phyloP scores from a whole-genome alignment of 129 eudicot species.

The Tagetes erecta region DNA sequence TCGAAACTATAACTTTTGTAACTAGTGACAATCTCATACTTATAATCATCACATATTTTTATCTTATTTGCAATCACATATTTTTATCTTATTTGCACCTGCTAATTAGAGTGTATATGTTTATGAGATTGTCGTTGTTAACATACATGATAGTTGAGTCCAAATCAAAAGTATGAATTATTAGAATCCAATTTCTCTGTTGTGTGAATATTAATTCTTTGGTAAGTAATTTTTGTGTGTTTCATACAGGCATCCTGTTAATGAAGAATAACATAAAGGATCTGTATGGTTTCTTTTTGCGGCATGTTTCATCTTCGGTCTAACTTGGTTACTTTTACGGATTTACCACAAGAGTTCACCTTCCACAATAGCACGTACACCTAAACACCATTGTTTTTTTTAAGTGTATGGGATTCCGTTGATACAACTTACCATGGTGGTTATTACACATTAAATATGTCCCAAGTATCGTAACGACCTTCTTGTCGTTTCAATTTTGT shows the following conservation, averaged over 20 bases:
- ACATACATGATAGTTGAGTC: too few relatives aligned
- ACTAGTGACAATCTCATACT: too few relatives aligned
- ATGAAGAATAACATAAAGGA: slow-evolving; percentile 6
- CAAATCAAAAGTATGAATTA: too few relatives aligned
- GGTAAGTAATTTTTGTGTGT: background rate
- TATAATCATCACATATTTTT: too few relatives aligned
- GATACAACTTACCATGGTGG: slow-evolving; percentile 1
- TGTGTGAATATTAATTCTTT: slow-evolving; percentile 7
- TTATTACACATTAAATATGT: background rate
- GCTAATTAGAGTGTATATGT: too few relatives aligned
- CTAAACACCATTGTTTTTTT: background rate
- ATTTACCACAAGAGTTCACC: background rate
- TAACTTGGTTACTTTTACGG: background rate
- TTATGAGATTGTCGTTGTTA: too few relatives aligned
- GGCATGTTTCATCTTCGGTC: background rate
- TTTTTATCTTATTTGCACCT: too few relatives aligned
- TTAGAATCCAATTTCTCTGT: background rate
- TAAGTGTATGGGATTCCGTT: background rate
- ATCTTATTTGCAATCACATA: too few relatives aligned
- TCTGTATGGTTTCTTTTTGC: background rate
- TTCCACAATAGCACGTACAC: slow-evolving; percentile 8
- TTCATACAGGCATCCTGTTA: background rate
- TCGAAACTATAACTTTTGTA: too few relatives aligned
- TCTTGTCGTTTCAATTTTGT: background rate
- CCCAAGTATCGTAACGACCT: background rate